Conservation (phyloP, 192 early-diverging fungal species). For the Coemansia sp. region DNA sequence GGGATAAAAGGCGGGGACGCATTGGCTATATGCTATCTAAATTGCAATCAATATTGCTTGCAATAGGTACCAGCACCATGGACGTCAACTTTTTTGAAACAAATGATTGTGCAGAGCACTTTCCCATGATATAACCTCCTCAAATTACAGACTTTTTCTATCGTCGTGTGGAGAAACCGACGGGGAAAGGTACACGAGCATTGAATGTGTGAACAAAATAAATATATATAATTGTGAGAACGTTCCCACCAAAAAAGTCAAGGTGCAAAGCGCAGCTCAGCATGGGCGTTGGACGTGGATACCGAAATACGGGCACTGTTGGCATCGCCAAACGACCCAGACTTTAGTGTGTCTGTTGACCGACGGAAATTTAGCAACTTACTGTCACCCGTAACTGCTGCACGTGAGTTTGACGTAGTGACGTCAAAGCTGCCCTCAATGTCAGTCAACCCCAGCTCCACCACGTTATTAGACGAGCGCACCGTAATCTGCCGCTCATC, state of each 20-base stretch:
- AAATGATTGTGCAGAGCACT: too few relatives aligned
- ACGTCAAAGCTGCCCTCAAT: constrained; percentile 31
- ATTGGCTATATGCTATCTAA: too few relatives aligned
- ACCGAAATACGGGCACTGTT: constrained; percentile 13
- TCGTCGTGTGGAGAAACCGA: not conserved
- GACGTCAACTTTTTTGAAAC: too few relatives aligned
- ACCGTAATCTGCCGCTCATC: not conserved
- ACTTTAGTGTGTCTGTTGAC: constrained; percentile 4
- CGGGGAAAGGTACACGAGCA: not conserved
- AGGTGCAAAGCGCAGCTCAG: constrained; percentile 8
- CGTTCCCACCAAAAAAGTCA: not conserved
- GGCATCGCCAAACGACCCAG: constrained; percentile 12
- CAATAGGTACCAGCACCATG: too few relatives aligned
- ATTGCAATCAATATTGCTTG: too few relatives aligned
- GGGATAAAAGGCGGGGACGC: too few relatives aligned
- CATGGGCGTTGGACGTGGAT: constrained; percentile 21
- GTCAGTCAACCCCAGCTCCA: constrained; percentile 2
- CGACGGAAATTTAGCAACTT: constrained; percentile 1
- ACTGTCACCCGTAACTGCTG: constrained; percentile 1
- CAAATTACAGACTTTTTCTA: too few relatives aligned
- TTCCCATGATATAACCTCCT: too few relatives aligned
- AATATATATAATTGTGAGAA: not conserved
- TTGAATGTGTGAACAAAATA: constrained; percentile 5
- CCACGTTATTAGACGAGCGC: constrained; percentile 17
- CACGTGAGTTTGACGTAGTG: constrained; percentile 24